A percentile compares a stretch with the other conserved stretches of the same genome.
Conservation (phyloP, 1,139 yeast genomes). For the Yamadazyma membranifaciens region DNA sequence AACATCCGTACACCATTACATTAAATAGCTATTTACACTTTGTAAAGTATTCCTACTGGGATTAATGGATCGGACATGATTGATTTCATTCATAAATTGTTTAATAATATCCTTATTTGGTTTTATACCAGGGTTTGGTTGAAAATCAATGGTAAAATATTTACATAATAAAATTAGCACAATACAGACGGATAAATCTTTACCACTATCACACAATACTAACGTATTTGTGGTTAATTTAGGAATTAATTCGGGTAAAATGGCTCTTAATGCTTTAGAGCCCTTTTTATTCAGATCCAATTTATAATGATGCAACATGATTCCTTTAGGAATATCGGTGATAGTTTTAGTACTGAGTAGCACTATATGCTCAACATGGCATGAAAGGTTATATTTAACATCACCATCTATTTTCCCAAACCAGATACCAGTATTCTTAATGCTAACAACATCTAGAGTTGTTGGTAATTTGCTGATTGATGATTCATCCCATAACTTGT, state of each 20-base stretch:
- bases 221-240: constrained; percentile 19
- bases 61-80: constrained; percentile 49
- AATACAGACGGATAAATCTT: constrained; percentile 65
- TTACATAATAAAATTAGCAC: constrained; percentile 51
- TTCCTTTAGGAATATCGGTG: constrained; percentile 17
- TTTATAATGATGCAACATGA: constrained; percentile 18
- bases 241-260: constrained; percentile 38
- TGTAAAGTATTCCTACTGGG: constrained; percentile 80
- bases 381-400: constrained; percentile 9
- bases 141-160: constrained; percentile 45
- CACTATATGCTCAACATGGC: constrained; percentile 15
- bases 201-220: constrained; percentile 62
- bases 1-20: constrained; percentile 11
- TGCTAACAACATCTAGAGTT: neutral
- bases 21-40: constrained; percentile 51
- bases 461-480: neutral
- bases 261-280: constrained; percentile 50
- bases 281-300: constrained; percentile 59
- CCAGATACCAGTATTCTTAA: constrained; percentile 25
- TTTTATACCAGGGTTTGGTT: constrained; percentile 12
- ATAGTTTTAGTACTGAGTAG: constrained; percentile 25
- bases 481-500: constrained; percentile 4
- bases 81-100: constrained; percentile 53
- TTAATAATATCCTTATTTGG: constrained; percentile 54
- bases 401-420: constrained; percentile 28